Percentiles rank a stretch among this genome's conserved stretches.
phyloP scores from a whole-genome alignment of 2,329 filamentous ascomycete genomes.

The Calonectria crousiana region DNA sequence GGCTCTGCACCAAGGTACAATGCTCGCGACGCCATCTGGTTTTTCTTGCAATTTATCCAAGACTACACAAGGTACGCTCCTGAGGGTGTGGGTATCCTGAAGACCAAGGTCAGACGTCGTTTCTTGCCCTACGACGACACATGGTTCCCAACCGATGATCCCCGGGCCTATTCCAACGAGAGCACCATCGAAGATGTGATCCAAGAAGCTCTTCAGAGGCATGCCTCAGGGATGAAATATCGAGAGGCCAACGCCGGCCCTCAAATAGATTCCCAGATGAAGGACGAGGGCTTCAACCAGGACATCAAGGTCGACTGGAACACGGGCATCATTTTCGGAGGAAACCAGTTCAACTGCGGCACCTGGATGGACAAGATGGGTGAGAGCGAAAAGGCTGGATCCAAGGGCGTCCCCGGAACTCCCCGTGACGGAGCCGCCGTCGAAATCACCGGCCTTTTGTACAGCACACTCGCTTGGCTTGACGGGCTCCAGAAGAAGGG shows the following conservation, averaged over 20 bases:
- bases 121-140: slow-evolving; percentile 97
- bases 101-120: slow-evolving; percentile 82
- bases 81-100: slow-evolving; percentile 78
- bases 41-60: slow-evolving; percentile 95
- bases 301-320: slow-evolving; percentile 94
- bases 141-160: slow-evolving; percentile 87
- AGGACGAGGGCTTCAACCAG: slow-evolving; percentile 89
- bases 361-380: slow-evolving; percentile 99
- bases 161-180: slow-evolving; percentile 85
- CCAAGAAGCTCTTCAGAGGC: slow-evolving; percentile 92
- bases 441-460: slow-evolving; percentile 93
- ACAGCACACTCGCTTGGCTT: slow-evolving; percentile 90
- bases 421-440: slow-evolving; percentile 95
- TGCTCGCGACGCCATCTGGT: slow-evolving; percentile 96
- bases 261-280: slow-evolving; percentile 92
- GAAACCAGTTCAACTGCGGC: slow-evolving; percentile 94
- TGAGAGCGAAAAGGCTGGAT: slow-evolving; percentile 91
- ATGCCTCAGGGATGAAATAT: slow-evolving; percentile 91
- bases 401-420: slow-evolving; percentile 95
- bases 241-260: slow-evolving; percentile 94
- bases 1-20: slow-evolving; percentile 93
- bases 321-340: slow-evolving; percentile 88
- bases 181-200: slow-evolving; percentile 91
- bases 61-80: slow-evolving; percentile 89
- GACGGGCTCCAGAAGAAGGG: slow-evolving; percentile 74